Conservation (phyloP, 305 asterid genomes). For the Lippia alba region DNA sequence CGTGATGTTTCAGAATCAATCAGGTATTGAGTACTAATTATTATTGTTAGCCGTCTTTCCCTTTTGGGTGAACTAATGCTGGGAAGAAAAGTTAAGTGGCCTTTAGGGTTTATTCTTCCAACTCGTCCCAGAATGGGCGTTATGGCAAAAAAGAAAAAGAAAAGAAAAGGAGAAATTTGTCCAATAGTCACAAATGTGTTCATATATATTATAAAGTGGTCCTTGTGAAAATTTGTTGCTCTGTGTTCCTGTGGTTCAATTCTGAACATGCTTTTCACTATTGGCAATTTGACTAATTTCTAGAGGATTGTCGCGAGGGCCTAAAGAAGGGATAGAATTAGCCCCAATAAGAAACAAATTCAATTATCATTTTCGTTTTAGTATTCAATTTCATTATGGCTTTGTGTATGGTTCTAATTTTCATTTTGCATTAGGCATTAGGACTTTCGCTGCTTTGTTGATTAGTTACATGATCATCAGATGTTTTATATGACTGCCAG, state of each 20-base stretch:
- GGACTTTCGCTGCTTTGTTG: slow-evolving; percentile 12
- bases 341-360: neutral
- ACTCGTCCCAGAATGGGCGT: too few relatives aligned
- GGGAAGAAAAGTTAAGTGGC: neutral
- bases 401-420: neutral
- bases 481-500: slow-evolving; percentile 4
- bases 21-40: slow-evolving; percentile 52
- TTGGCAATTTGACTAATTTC: slow-evolving; percentile 4
- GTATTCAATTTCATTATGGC: slow-evolving; percentile 13
- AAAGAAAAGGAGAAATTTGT: too few relatives aligned
- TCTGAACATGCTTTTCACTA: slow-evolving; percentile 9
- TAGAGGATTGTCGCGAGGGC: neutral
- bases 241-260: neutral
- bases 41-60: neutral
- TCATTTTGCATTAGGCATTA: neutral
- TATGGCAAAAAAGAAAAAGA: too few relatives aligned
- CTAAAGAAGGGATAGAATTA: neutral
- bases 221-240: slow-evolving; percentile 1
- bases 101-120: neutral
- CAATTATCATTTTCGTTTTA: neutral
- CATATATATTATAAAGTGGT: neutral
- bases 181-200: too few relatives aligned
- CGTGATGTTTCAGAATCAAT: slow-evolving; percentile 87
- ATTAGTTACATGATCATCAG: slow-evolving; percentile 1
- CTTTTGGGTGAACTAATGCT: slow-evolving; percentile 12